Evolutionary conservation across 441 rosid genomes (phyloP).

Genomic region (Mallotus repandus): DNA sequence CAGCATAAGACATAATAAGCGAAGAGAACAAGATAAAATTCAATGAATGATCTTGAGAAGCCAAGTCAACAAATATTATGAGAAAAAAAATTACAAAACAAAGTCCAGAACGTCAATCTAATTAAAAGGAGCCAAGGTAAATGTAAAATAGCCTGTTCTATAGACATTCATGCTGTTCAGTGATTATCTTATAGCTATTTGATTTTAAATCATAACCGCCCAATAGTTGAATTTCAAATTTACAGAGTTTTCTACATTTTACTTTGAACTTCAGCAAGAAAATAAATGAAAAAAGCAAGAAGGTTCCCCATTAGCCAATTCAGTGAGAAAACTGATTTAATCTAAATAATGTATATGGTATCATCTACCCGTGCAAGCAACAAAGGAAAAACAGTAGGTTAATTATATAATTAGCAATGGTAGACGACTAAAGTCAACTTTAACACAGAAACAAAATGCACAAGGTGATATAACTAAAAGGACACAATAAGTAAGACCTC

Average conservation of each 20-base stretch:
- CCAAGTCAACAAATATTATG: not conserved
- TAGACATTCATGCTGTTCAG: not conserved
- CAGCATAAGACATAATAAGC: conserved; percentile 3
- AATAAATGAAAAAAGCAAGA: not conserved
- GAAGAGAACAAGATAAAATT: not conserved
- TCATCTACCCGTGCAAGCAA: not conserved
- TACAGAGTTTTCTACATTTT: not conserved
- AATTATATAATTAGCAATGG: not conserved
- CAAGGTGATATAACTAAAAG: conserved; percentile 25
- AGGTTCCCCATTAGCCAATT: conserved; percentile 1
- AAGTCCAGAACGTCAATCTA: too few species aligned
- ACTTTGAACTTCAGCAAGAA: too few species aligned
- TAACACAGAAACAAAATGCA: conserved; percentile 11
- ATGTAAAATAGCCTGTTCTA: not conserved
- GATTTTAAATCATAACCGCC: not conserved
- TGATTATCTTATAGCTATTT: not conserved
- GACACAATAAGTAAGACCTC: conserved; percentile 54
- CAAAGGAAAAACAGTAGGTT: not conserved
- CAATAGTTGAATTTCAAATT: not conserved
- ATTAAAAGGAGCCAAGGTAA: not conserved
- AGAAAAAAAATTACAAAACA: not conserved
- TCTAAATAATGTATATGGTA: not conserved
- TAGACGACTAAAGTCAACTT: conserved; percentile 10
- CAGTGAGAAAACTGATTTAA: not conserved
- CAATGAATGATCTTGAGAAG: not conserved